Base-by-base conservation (phyloP, 2,329 filamentous ascomycete genomes). In the Neofusicoccum sp. region DNA sequence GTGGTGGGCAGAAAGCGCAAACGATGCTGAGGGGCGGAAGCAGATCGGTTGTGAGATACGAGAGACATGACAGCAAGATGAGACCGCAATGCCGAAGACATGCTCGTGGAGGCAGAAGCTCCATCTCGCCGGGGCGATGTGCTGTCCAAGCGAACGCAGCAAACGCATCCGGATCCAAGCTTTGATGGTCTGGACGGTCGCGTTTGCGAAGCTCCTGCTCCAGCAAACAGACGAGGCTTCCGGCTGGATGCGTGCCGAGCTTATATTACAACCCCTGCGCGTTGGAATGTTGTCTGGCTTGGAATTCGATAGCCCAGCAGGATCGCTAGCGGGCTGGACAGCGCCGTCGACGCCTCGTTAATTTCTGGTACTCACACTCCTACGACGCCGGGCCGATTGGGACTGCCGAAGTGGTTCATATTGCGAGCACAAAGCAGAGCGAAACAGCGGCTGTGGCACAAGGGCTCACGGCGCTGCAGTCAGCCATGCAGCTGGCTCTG, bases 401-500 rank as follows among this genome's bases (percentile, higher is more conserved):
- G 22, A 22, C 22, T 22, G 22, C 22, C 22, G 22, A 22, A 22
- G 22, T 22, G 22, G 22, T 22, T 22, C 22, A 22, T 22, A 22
- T 22, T 22, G 22, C 22, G 22, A 22, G 22, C 22, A 22, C 22
- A 56, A n/a, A 34, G n/a, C 14, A 29, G 22, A 14, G 54, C 54
- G 54, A 58, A 58, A 58, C 54, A 45, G 6, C 29, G 29, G 39
- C 31, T 4, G 41, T 45, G 41, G 16, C 54, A 58, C 54, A 45
- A 43, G 37, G 50, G 37, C 37, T 33, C 52, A 44, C 28, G n/a
- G 6, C 41, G 54, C 54, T 58, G 54, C 54, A 58, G 54, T 58
- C 54, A 58, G 54, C 54, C 54, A 58, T 58, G 54, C 54, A 58
- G 41, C 39, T 6, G 31, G 31, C 54, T n/a, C 54, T 58, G 54